Evolutionary conservation across 208 protist genomes (phyloP).

Genomic region (Trypanosoma platydactyli): DNA sequence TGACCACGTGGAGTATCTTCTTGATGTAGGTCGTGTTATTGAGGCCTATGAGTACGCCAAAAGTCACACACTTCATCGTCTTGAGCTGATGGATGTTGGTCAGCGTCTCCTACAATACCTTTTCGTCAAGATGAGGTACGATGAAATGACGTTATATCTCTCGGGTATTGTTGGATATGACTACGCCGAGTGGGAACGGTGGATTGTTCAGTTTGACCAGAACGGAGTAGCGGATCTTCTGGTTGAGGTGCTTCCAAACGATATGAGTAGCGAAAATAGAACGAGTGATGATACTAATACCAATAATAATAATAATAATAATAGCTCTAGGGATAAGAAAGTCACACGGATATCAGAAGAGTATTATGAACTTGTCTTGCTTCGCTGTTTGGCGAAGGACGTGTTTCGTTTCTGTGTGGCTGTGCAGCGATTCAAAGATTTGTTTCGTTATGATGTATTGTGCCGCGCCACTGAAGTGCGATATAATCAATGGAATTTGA

Average conservation of each 20-base stretch:
- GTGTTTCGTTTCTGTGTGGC: conserved; percentile 33
- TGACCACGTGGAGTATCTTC: conserved; percentile 66
- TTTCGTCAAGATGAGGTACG: conserved; percentile 18
- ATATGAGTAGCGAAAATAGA: not conserved
- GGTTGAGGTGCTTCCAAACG: conserved; percentile 45
- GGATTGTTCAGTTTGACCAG: conserved; percentile 66
- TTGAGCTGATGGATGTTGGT: conserved; percentile 26
- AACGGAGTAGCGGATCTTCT: conserved; percentile 52
- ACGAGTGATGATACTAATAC: not conserved
- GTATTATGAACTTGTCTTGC: conserved; percentile 78
- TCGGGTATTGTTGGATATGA: conserved; percentile 17
- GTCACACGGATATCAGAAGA: conserved; percentile 34
- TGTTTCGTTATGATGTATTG: conserved; percentile 34
- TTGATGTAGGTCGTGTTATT: conserved; percentile 32
- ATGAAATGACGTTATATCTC: conserved; percentile 12
- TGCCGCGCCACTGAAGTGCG: conserved; percentile 40
- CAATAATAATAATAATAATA: not conserved
- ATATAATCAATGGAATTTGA: conserved; percentile 31
- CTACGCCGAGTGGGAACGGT: conserved; percentile 60
- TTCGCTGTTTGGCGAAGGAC: conserved; percentile 50
- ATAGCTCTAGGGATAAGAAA: not conserved
- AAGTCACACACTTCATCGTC: conserved; percentile 28
- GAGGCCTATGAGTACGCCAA: conserved; percentile 55
- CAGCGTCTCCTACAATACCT: conserved; percentile 17
- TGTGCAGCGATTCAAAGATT: conserved; percentile 32